phyloP scores from a whole-genome alignment of 768 basidiomycete genomes.

The Ramaria sp. region DNA sequence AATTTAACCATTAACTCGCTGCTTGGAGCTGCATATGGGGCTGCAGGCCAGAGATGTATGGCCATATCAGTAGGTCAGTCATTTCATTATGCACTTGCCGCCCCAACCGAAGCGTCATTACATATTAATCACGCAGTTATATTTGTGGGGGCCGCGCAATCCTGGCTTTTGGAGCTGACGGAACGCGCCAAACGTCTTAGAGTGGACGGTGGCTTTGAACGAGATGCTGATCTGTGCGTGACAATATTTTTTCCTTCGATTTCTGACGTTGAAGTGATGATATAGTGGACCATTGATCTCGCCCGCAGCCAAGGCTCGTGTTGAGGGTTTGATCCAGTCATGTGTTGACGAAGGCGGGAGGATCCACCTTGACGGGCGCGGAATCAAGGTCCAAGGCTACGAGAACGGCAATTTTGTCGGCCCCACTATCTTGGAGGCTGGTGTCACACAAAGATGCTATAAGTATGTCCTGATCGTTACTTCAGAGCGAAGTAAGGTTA shows the following conservation, averaged over 20 bases:
- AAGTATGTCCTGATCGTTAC: conserved; percentile 37
- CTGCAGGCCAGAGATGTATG: conserved; percentile 97
- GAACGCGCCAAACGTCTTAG: conserved; percentile 72
- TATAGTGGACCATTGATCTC: conserved; percentile 41
- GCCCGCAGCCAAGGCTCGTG: conserved; percentile 68
- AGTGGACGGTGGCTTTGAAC: conserved; percentile 87
- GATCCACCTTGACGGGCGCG: conserved; percentile 80
- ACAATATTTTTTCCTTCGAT: conserved; percentile 28
- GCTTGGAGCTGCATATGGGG: conserved; percentile 90
- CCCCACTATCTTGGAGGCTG: conserved; percentile 79
- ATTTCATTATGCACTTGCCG: not conserved
- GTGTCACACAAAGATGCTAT: conserved; percentile 80
- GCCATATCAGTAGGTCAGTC: conserved; percentile 78
- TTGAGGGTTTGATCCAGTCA: conserved; percentile 53
- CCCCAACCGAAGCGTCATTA: not conserved
- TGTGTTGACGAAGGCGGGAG: conserved; percentile 62
- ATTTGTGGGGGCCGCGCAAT: conserved; percentile 60
- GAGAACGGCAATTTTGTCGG: conserved; percentile 91
- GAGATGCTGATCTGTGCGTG: conserved; percentile 65
- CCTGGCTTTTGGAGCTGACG: conserved; percentile 81
- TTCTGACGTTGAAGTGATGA: not conserved
- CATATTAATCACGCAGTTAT: conserved; percentile 24
- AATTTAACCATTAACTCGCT: conserved; percentile 88
- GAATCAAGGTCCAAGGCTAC: conserved; percentile 56
- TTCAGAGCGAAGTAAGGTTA: not conserved